Evolutionary conservation across 1,139 yeast species (phyloP).

Genomic region (Maudiozyma humilis): DNA sequence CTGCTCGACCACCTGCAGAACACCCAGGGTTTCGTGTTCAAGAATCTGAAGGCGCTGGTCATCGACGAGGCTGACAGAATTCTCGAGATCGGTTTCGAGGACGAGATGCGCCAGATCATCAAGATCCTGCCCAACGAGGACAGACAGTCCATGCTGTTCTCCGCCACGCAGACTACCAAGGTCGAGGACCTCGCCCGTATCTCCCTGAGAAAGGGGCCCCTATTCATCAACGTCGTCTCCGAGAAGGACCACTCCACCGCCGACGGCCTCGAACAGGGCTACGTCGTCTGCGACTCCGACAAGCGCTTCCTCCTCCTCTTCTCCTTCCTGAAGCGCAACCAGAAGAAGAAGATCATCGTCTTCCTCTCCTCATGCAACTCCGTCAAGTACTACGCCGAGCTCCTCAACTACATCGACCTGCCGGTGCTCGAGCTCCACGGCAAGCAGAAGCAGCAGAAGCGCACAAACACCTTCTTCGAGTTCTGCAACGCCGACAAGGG

Average conservation of each 20-base stretch:
- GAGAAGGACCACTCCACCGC: slow-evolving; percentile 82
- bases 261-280: slow-evolving; percentile 95
- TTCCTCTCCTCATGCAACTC: slow-evolving; percentile 94
- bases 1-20: slow-evolving; percentile 92
- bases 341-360: slow-evolving; percentile 85
- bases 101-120: slow-evolving; percentile 94
- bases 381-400: slow-evolving; percentile 91
- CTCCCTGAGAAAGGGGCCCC: slow-evolving; percentile 88
- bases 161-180: slow-evolving; percentile 97
- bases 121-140: slow-evolving; percentile 87
- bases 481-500: slow-evolving; percentile 96
- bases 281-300: slow-evolving; percentile 94
- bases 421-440: slow-evolving; percentile 97
- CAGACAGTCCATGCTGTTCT: slow-evolving; percentile 93
- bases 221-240: slow-evolving; percentile 88
- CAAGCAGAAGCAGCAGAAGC: slow-evolving; percentile 94
- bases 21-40: slow-evolving; percentile 87
- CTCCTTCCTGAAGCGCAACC: slow-evolving; percentile 85
- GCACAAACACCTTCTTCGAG: slow-evolving; percentile 95
- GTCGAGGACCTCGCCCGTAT: slow-evolving; percentile 97
- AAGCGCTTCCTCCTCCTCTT: slow-evolving; percentile 82
- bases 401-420: slow-evolving; percentile 86
- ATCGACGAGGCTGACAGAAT: slow-evolving; percentile 98
- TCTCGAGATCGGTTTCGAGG: slow-evolving; percentile 94
- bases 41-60: slow-evolving; percentile 84